Conservation (phyloP, 2,329 filamentous ascomycete species). For the Exophiala spinifera region DNA sequence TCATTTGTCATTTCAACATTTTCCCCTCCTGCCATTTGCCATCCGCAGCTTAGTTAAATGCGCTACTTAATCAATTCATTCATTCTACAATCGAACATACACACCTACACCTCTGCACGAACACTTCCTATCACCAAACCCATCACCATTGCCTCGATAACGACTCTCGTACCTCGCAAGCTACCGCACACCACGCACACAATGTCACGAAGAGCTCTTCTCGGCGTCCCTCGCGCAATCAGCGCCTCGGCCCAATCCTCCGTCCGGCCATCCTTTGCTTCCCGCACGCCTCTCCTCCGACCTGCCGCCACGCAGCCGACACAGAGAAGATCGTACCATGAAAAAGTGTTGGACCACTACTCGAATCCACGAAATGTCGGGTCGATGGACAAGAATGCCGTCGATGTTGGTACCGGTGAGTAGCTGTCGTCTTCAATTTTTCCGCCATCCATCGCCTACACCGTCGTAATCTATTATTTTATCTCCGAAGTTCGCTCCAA, state of each 20-base stretch:
- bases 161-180: neutral
- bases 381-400: slow-evolving; percentile 73
- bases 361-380: slow-evolving; percentile 75
- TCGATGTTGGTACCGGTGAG: slow-evolving; percentile 69
- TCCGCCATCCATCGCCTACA: neutral
- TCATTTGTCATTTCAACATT: no score
- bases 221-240: slow-evolving; percentile 52
- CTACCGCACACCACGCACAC: no score
- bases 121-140: slow-evolving; percentile 6
- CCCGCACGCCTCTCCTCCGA: slow-evolving; percentile 42
- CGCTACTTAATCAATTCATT: neutral
- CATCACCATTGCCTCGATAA: slow-evolving; percentile 7
- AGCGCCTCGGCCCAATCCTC: slow-evolving; percentile 50
- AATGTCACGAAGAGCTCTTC: slow-evolving; percentile 60
- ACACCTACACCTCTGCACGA: slow-evolving; percentile 2
- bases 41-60: no score
- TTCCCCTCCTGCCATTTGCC: neutral
- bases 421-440: no score
- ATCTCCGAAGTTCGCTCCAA: slow-evolving; percentile 7
- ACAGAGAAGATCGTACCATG: slow-evolving; percentile 56
- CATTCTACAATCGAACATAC: neutral
- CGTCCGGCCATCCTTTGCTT: slow-evolving; percentile 47
- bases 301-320: slow-evolving; percentile 38
- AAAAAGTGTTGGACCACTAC: slow-evolving; percentile 81
- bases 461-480: neutral